These are phyloP conservation scores for Thelonectria blattea DNA, from an alignment of 2,329 filamentous ascomycete species.

Conservation along the genomic window DNA sequence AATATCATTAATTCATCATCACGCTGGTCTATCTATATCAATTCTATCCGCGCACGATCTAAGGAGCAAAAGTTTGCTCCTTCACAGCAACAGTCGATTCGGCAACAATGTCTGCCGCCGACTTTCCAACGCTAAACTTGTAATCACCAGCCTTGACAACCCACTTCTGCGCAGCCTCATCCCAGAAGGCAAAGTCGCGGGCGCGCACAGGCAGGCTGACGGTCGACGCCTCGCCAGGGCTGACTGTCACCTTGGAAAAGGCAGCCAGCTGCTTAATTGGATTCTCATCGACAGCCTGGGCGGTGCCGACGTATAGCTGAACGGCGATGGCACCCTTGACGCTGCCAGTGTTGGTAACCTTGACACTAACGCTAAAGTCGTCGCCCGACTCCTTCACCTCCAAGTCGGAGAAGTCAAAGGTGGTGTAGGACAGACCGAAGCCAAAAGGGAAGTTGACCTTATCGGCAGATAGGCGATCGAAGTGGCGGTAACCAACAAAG, in stretches of 20 bases:
- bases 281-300: conserved; percentile 27
- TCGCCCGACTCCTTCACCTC: conserved; percentile 39
- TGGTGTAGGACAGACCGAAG: conserved; percentile 50
- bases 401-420: conserved; percentile 69
- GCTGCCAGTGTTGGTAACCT: conserved; percentile 64
- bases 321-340: conserved; percentile 58
- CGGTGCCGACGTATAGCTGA: conserved; percentile 56
- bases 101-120: conserved; percentile 34
- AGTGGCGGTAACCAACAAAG: conserved; percentile 72
- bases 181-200: conserved; percentile 40
- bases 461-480: conserved; percentile 64
- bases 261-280: conserved; percentile 68
- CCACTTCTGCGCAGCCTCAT: conserved; percentile 38
- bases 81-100: conserved; percentile 30
- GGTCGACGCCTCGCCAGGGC: conserved; percentile 35
- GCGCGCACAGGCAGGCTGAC: conserved; percentile 32
- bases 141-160: conserved; percentile 38
- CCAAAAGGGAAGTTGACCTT: conserved; percentile 70
- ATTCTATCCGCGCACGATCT: neutral
- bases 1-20: neutral
- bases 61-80: conserved; percentile 31
- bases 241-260: conserved; percentile 63
- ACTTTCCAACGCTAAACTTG: conserved; percentile 38
- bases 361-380: conserved; percentile 52
- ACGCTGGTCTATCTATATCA: neutral